A percentile compares a stretch with the other conserved stretches of the same genome.
Evolutionary conservation across 352 stramenopile genomes (phyloP).

Genomic region (Globisporangium abappressorium): DNA sequence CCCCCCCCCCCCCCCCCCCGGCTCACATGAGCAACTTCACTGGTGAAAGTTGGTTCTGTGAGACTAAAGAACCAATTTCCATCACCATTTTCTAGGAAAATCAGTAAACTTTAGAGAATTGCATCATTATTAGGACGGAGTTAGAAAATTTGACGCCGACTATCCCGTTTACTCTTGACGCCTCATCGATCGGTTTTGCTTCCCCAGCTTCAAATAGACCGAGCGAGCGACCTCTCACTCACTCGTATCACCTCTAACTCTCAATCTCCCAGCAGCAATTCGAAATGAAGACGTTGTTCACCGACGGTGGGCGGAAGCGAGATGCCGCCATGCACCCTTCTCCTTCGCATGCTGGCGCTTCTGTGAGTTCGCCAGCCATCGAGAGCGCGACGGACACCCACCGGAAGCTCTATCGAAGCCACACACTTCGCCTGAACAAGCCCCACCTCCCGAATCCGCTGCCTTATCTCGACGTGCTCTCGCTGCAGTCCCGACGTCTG

Average conservation of each 20-base stretch:
- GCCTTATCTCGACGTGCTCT: conserved; percentile 66
- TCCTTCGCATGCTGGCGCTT: neutral
- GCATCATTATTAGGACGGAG: too few species aligned
- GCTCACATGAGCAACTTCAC: too few species aligned
- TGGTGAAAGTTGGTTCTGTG: neutral
- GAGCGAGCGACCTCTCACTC: neutral
- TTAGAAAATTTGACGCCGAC: too few species aligned
- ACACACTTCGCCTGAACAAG: neutral
- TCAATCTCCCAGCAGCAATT: neutral
- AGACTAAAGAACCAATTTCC: neutral
- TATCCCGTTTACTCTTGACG: neutral
- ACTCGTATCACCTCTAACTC: too few species aligned
- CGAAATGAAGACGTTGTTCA: neutral
- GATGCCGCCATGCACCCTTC: neutral
- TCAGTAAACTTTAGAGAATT: too few species aligned
- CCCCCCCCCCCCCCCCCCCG: too few species aligned
- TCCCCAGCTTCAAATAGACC: neutral
- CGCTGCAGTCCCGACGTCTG: conserved; percentile 56
- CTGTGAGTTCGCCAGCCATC: neutral
- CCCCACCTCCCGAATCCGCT: neutral
- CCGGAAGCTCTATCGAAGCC: neutral
- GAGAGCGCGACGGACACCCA: neutral
- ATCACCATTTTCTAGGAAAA: neutral
- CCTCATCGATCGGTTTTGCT: neutral
- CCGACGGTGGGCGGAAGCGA: neutral